phyloP scores from a whole-genome alignment of 2,329 filamentous ascomycete species.

The Botryotinia calthae region DNA sequence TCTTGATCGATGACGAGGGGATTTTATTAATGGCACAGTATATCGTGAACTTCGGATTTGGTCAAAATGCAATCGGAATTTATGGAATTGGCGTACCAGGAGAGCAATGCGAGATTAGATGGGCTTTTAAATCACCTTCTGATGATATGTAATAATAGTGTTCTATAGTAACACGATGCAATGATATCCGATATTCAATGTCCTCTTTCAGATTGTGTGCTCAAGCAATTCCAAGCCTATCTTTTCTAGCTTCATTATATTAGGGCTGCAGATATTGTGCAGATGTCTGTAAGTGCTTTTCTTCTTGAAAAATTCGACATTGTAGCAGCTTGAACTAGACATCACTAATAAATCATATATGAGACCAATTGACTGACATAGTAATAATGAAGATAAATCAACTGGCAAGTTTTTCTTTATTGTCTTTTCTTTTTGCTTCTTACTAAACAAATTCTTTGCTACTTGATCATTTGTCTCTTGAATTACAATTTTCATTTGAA shows the following conservation, averaged over 20 bases:
- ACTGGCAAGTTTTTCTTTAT: not conserved
- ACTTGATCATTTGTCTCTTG: not conserved
- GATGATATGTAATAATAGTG: slow-evolving; percentile 10
- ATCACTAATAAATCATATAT: not conserved
- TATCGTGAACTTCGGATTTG: not conserved
- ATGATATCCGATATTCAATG: not conserved
- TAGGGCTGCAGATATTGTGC: not conserved
- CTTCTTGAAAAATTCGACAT: not conserved
- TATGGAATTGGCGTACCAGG: not conserved
- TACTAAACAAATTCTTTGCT: not conserved
- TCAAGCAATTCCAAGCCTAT: not conserved
- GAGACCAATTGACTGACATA: not conserved
- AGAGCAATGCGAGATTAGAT: not conserved
- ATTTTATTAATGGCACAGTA: not conserved
- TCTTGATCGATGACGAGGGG: not conserved
- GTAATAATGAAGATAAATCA: not conserved
- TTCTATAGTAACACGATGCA: not conserved
- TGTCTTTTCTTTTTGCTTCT: not conserved
- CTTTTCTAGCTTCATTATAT: not conserved
- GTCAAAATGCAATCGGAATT: not conserved
- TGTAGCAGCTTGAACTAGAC: not conserved
- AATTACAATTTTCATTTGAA: no score
- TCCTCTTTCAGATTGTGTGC: not conserved
- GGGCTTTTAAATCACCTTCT: not conserved
- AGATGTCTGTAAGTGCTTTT: not conserved